Percentiles rank a stretch among this genome's conserved stretches.
These are phyloP conservation scores for Debaryomyces prosopidis DNA, from an alignment of 805 yeast species.

Conservation along the genomic window DNA sequence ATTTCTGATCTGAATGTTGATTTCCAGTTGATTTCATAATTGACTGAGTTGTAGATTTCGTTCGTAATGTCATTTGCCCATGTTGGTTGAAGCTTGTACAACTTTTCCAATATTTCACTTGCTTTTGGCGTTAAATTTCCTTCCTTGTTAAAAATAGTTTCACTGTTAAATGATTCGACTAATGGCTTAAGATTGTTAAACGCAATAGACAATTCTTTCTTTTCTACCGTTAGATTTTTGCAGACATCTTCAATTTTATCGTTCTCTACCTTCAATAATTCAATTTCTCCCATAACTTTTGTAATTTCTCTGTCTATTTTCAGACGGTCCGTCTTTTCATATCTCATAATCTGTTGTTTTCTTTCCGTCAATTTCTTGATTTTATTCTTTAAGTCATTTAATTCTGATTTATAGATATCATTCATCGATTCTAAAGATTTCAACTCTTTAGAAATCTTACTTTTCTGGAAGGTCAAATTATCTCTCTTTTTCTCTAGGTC, in stretches of 20 bases:
- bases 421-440: slow-evolving; percentile 18
- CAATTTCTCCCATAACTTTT: slow-evolving; percentile 13
- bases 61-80: slow-evolving; percentile 34
- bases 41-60: slow-evolving; percentile 21
- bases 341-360: slow-evolving; percentile 20
- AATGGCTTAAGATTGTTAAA: slow-evolving; percentile 24
- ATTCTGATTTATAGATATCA: slow-evolving; percentile 19
- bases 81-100: slow-evolving; percentile 29
- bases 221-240: slow-evolving; percentile 21
- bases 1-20: slow-evolving; percentile 28
- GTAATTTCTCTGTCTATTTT: slow-evolving; percentile 18
- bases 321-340: slow-evolving; percentile 22
- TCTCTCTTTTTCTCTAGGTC: slow-evolving; percentile 32
- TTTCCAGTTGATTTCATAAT: slow-evolving; percentile 33
- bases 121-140: slow-evolving; percentile 27
- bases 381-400: slow-evolving; percentile 15
- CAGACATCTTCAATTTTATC: slow-evolving; percentile 26
- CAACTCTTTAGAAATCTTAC: slow-evolving; percentile 26
- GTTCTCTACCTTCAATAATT: slow-evolving; percentile 18
- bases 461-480: slow-evolving; percentile 31
- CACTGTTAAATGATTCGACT: slow-evolving; percentile 20
- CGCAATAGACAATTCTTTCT: slow-evolving; percentile 17
- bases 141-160: slow-evolving; percentile 28
- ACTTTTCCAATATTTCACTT: slow-evolving; percentile 22
- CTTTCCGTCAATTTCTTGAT: slow-evolving; percentile 23